Percentiles rank a stretch among this genome's conserved stretches.
phyloP scores from a whole-genome alignment of 1,284 basidiomycete genomes.

The Rhodotorula sp. region DNA sequence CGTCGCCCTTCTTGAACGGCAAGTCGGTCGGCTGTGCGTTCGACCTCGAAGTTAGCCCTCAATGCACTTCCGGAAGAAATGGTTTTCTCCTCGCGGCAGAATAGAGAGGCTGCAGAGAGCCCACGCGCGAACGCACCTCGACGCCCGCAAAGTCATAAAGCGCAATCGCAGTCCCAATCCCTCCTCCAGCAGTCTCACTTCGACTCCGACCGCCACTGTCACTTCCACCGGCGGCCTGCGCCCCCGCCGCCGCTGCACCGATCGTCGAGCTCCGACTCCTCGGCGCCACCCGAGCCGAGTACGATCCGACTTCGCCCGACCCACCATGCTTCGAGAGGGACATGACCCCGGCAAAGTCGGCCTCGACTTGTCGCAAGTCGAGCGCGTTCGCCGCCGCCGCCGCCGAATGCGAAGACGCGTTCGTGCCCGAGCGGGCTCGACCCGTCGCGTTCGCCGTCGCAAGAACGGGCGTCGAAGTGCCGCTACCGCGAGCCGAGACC shows the following conservation, averaged over 20 bases:
- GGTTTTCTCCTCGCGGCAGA: too few relatives aligned
- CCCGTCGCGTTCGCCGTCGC: neutral
- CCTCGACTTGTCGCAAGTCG: conserved; percentile 32
- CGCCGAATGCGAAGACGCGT: neutral
- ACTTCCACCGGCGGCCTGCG: too few relatives aligned
- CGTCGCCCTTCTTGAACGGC: conserved; percentile 77
- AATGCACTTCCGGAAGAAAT: neutral
- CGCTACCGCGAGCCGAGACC: neutral
- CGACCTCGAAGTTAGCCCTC: too few relatives aligned
- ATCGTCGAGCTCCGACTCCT: conserved; percentile 5
- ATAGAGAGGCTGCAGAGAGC: neutral
- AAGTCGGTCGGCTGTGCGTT: conserved; percentile 56
- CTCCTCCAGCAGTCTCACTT: conserved; percentile 18
- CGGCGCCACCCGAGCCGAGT: neutral
- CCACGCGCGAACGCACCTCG: conserved; percentile 22
- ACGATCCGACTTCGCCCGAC: conserved; percentile 9
- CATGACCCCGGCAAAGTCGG: conserved; percentile 19
- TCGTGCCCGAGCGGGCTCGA: neutral
- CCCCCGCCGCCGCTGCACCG: too few relatives aligned
- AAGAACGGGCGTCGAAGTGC: neutral
- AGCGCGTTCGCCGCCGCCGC: conserved; percentile 5
- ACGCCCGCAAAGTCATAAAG: conserved; percentile 34
- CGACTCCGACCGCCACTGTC: conserved; percentile 8
- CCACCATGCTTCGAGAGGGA: conserved; percentile 13
- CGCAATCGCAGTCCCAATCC: conserved; percentile 32